Base-by-base conservation (phyloP, 306 rosid genomes). In the Begonia peltatifolia region DNA sequence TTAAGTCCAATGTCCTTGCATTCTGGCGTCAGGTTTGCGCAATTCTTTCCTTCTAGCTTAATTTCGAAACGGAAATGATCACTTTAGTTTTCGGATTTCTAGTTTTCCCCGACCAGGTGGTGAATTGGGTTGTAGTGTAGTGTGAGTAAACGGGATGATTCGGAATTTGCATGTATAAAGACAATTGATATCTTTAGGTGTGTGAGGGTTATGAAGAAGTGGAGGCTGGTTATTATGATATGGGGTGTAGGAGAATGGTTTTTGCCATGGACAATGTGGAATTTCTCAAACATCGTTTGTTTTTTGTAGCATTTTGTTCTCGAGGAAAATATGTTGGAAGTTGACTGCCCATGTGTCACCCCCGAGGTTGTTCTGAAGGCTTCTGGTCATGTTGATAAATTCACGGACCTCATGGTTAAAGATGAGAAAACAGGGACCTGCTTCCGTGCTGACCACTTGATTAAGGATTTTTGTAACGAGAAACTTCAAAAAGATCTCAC, bases 341-440 rank as follows among this genome's bases (percentile, higher is more conserved):
- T 92, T 59, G 94, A 84, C 58, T 92, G 99, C 69, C 99, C 99
- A 3, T 82, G 93, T 51, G 93, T 92, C 53, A 92, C 99, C 6
- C 99, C 99, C 1, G 96, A 92, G 71, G 58, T 75, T 35, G 99
- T 92, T 15, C 73, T 92, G 14, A 92, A 77, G 62, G 96, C 96
- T 18, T 92, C 96, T 0, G 99, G 96, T 14, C 99, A 92, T 11
- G 93, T 92, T 5, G 99, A 92, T 6, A 92, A 86, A 57, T 92
- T 92, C 73, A 92, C 99, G 1, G 96, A 92, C 56, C 96, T 92
- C 42, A 92, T 92, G 99, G 96, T 92, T 6, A 92, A 81, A 74
- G 99, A 92, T 60, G 82, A 74, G 71, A 76, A 66, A 60, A 75
- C 93, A 9, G 94, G 94, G 53, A 80, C 80, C 13, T 86, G 96